Percentiles rank a stretch among this genome's conserved stretches.
Conservation (phyloP, 805 yeast genomes). For the Jamesozyma jinghongensis region DNA sequence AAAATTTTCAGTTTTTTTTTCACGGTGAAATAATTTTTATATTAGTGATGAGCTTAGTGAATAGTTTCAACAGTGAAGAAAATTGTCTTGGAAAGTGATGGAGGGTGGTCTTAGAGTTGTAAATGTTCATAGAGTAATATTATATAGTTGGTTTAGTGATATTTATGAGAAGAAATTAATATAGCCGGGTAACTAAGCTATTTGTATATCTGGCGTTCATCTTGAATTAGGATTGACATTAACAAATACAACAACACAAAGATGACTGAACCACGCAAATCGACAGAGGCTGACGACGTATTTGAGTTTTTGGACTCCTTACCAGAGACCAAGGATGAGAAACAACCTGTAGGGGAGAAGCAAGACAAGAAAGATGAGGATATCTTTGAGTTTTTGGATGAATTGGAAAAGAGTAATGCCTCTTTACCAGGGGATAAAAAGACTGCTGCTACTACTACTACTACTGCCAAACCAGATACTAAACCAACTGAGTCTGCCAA, state of each 20-base stretch:
- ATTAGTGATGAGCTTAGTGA: too few relatives aligned
- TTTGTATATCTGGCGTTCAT: too few relatives aligned
- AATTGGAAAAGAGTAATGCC: constrained; percentile 55
- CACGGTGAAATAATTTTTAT: too few relatives aligned
- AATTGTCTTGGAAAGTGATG: too few relatives aligned
- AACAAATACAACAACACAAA: not conserved
- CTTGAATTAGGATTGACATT: not conserved
- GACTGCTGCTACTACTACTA: constrained; percentile 6
- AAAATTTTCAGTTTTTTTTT: too few relatives aligned
- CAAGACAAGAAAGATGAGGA: constrained; percentile 25
- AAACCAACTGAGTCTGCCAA: constrained; percentile 7
- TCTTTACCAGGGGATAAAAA: constrained; percentile 21
- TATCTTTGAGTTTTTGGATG: constrained; percentile 45
- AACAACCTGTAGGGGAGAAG: not conserved
- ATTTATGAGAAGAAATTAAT: too few relatives aligned
- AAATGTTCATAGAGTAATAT: too few relatives aligned
- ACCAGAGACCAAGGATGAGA: constrained; percentile 38
- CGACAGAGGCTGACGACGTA: constrained; percentile 61
- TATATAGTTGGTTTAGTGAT: too few relatives aligned
- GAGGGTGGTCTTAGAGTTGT: too few relatives aligned
- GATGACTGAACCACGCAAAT: constrained; percentile 21
- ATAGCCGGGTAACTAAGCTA: too few relatives aligned
- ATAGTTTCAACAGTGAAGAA: too few relatives aligned
- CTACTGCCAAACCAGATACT: constrained; percentile 9
- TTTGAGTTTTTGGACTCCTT: constrained; percentile 72